phyloP scores from a whole-genome alignment of 306 rosid genomes.

The Ceratonia siliqua region DNA sequence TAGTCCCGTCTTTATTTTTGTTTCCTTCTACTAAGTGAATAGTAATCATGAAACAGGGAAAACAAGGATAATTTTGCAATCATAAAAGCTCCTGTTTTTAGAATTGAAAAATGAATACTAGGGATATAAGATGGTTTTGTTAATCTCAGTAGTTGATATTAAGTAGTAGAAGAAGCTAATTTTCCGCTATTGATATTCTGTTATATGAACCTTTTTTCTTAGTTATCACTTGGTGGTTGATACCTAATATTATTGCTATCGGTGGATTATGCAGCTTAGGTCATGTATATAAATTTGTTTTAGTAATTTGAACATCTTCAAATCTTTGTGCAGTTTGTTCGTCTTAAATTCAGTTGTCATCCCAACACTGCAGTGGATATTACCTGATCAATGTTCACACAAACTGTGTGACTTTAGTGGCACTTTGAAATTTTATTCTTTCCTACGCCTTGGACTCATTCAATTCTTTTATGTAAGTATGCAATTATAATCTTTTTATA shows the following conservation, averaged over 20 bases:
- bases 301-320: constrained; percentile 29
- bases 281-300: background rate
- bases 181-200: background rate
- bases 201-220: background rate
- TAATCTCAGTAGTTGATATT: background rate
- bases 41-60: background rate
- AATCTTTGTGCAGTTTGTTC: constrained; percentile 60
- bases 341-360: constrained; percentile 68
- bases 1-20: background rate
- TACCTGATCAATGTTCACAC: constrained; percentile 67
- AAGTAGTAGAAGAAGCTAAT: background rate
- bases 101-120: background rate
- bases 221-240: background rate
- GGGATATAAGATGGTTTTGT: background rate
- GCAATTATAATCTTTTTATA: background rate
- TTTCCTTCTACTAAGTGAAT: background rate
- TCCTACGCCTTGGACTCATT: constrained; percentile 64
- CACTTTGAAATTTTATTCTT: constrained; percentile 61
- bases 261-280: background rate
- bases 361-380: constrained; percentile 74
- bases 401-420: constrained; percentile 45
- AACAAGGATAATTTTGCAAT: background rate
- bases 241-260: background rate
- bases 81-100: background rate
- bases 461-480: constrained; percentile 83